phyloP scores from a whole-genome alignment of 306 rosid genomes.

The Erythrophleum fordii region DNA sequence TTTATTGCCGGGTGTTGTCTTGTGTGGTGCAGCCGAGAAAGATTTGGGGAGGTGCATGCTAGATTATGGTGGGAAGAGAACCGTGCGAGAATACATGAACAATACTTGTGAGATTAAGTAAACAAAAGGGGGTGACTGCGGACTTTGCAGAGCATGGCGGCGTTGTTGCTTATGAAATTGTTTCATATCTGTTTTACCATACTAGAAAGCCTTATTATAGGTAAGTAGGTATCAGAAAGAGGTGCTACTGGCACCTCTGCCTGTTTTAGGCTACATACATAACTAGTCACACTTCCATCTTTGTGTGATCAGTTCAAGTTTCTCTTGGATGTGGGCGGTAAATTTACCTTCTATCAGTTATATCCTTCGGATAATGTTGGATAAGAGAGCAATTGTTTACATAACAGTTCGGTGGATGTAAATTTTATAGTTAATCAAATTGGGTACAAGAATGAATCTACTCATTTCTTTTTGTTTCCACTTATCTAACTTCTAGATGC shows the following conservation, averaged over 20 bases:
- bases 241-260: conserved; percentile 56
- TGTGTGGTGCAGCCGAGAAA: conserved; percentile 65
- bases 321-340: conserved; percentile 49
- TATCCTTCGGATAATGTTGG: conserved; percentile 14
- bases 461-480: conserved; percentile 23
- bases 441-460: conserved; percentile 38
- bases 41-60: conserved; percentile 78
- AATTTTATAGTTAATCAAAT: conserved; percentile 40
- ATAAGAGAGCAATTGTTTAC: conserved; percentile 28
- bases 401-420: conserved; percentile 45
- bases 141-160: conserved; percentile 45
- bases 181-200: conserved; percentile 49
- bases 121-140: conserved; percentile 36
- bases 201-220: conserved; percentile 49
- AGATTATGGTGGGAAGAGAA: conserved; percentile 87
- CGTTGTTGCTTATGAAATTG: conserved; percentile 47
- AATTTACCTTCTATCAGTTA: conserved; percentile 39
- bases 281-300: conserved; percentile 34
- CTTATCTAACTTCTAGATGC: background rate
- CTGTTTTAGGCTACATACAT: conserved; percentile 43
- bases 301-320: conserved; percentile 36
- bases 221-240: conserved; percentile 38
- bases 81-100: conserved; percentile 71
- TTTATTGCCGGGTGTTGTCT: conserved; percentile 20
- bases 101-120: conserved; percentile 54